Evolutionary conservation across 345 rosid species (phyloP), one percentile per base, ranked within the genome.

Genomic region (Salix viminalis): DNA sequence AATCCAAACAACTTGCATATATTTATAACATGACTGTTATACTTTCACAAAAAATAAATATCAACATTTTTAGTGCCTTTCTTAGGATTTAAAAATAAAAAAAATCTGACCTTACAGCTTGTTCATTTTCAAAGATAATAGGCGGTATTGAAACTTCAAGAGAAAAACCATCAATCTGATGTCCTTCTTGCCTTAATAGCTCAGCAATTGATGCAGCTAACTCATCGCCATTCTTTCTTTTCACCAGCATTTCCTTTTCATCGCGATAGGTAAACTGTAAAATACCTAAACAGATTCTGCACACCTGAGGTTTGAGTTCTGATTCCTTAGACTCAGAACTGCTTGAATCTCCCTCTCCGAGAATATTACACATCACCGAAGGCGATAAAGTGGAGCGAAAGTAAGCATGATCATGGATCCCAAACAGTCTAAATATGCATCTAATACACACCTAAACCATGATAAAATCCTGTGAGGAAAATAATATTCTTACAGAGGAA

Each of bases 211-310:
- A 52, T 36, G 61, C 71, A 65, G 88, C 88, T 75, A 93, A 84
- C 80, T 82, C 86, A 52, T 76, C 68, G 44, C 85, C 75, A 82
- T 21, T 74, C 69, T 81, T 79, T 82, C 82, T 79, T 70, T 74
- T 83, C 80, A 84, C 87, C 73, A 83, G 23, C 66, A 74, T 68
- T 64, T 78, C 74, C 41, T 81, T 78, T 44, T 86, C 91, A 81
- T 84, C 88, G 50, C 77, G 44, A 39, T 79, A 87, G 72, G 71
- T 78, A 78, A 89, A 89, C 80, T 95, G 97, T 89, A 95, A 73
- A 65, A 95, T 77, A 72, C 99, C 98, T 71, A 93, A 87, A 81
- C 99, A 95, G 66, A 86, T 75, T 66, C 82, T 67, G 87, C 99
- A 95, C 62, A 90, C 28, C 56, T 77, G 83, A n/a, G 81, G 84